Base-by-base conservation (phyloP, 345 rosid species). In the Brassica napus region DNA sequence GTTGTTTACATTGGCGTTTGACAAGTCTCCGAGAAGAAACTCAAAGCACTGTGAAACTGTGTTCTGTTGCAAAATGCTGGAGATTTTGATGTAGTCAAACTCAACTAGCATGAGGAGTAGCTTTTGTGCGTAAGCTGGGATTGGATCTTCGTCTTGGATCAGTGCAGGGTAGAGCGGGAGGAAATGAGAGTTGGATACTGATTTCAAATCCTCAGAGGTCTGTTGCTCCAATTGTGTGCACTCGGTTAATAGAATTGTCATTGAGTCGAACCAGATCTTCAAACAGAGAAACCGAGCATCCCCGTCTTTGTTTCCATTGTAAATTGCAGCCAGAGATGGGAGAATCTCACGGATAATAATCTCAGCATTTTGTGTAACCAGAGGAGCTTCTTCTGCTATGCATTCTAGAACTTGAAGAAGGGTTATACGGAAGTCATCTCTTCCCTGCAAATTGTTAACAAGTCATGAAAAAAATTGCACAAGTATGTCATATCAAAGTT, bases 71-170 rank as follows among this genome's bases (percentile, higher is more conserved):
- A 95, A 83, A 75, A 95, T 86, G 87, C 88, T 86, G 1, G 91
- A 82, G 76, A 93, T 84, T 76, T 89, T 88, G 54, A 95, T 93
- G 84, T 84, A 88, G 61, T 84, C 76, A 21, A 84, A 86, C 80
- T 93, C 98, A 35, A 93, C 89, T 42, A 95, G 92, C 97, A 95
- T 95, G 83, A 95, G 90, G 16, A 95, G 91, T 59, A 95, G 92
- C 90, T 90, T 95, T 83, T 93, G 98, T 0, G 97, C 97, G 77
- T 93, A 91, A 84, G 92, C 92, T 69, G 99, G 98, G 75, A 93
- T 91, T 66, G 96, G 99, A 78, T 95, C 99, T 86, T 95, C 99
- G 79, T 95, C 99, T 83, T 90, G 94, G 83, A 91, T 86, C 80
- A 95, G 73, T 74, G 85, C 75, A 73, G 99, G 99, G 80, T 95